Evolutionary conservation across 768 basidiomycete species (phyloP).

Genomic region (Agaricus blazei): DNA sequence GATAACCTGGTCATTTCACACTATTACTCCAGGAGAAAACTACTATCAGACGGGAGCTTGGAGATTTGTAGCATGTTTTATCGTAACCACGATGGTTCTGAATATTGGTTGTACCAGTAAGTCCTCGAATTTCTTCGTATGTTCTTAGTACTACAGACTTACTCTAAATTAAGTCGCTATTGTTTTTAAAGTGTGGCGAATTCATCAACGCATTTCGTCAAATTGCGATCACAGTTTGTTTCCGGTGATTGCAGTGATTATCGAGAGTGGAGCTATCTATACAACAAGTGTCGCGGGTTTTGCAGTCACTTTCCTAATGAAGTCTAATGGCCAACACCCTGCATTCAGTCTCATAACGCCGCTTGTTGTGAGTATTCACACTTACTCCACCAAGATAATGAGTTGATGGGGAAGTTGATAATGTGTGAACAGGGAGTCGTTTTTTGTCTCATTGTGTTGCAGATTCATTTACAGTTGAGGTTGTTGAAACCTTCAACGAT

Average conservation of each 20-base stretch:
- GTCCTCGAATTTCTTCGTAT: background rate
- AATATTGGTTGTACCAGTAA: constrained; percentile 3
- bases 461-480: background rate
- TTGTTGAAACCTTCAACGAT: no score
- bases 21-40: no score
- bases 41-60: no score
- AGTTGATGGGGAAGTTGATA: no score
- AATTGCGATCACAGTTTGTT: background rate
- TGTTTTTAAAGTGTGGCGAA: background rate
- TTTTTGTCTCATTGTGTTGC: constrained; percentile 5
- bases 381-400: no score
- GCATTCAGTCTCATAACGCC: constrained; percentile 3
- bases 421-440: background rate
- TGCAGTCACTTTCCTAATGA: background rate
- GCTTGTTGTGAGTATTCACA: background rate
- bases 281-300: background rate
- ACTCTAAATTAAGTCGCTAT: background rate
- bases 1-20: no score
- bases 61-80: no score
- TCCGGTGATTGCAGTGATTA: background rate
- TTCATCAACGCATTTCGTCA: background rate
- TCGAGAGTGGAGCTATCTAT: constrained; percentile 7
- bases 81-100: no score
- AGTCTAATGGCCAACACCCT: background rate
- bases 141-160: no score